Percentiles rank a stretch among this genome's conserved stretches.
Conservation (phyloP, 176 grass and related monocot species). For the Alopecurus myosuroides region DNA sequence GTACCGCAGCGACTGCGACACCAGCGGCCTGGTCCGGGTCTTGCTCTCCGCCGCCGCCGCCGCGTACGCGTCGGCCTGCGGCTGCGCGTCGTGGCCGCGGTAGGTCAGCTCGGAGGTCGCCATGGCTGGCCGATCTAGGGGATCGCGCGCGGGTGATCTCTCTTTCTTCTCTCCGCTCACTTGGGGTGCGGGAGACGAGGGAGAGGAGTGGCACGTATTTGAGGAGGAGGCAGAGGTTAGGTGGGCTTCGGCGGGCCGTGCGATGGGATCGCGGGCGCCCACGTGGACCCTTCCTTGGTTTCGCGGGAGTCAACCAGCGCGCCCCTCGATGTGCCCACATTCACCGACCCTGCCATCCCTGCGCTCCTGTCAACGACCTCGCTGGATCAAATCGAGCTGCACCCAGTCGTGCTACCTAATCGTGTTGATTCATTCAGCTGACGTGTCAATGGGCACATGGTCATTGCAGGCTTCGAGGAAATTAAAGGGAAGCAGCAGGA, state of each 20-base stretch:
- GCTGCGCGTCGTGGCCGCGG: conserved; percentile 40
- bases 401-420: not conserved
- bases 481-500: no score
- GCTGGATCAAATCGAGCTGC: not conserved
- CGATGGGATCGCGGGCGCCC: conserved; percentile 17
- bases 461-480: not conserved
- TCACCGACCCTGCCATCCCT: conserved; percentile 2
- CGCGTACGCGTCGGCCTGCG: conserved; percentile 4
- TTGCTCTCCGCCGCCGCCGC: conserved; percentile 5
- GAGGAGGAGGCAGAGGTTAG: conserved; percentile 30
- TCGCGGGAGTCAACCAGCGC: not conserved
- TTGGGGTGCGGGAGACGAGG: not conserved
- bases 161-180: not conserved
- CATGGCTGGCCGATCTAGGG: not conserved
- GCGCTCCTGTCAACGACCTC: no score
- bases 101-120: conserved; percentile 62
- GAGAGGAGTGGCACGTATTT: conserved; percentile 28
- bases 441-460: not conserved
- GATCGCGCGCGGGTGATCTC: not conserved
- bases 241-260: conserved; percentile 18
- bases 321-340: not conserved
- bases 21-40: conserved; percentile 15
- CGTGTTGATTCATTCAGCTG: not conserved
- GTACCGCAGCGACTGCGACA: conserved; percentile 36
- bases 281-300: conserved; percentile 13